These are phyloP conservation scores for Sporothrix pallida DNA, from an alignment of 2,329 filamentous ascomycete genomes.

Conservation along the genomic window DNA sequence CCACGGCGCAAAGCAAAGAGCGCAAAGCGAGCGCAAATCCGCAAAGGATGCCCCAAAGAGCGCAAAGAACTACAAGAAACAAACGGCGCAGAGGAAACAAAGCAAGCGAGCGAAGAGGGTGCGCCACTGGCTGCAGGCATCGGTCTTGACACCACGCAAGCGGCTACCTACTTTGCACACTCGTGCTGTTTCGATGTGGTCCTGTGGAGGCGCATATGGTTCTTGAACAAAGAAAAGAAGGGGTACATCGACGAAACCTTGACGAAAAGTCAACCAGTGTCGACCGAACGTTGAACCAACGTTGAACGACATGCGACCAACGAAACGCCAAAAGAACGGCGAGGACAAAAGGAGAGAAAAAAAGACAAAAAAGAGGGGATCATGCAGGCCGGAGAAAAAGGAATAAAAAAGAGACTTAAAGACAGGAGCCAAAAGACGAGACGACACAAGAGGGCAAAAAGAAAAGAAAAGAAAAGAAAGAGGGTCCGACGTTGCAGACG, in stretches of 20 bases:
- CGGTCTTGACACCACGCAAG: slow-evolving; percentile 23
- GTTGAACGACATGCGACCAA: background rate
- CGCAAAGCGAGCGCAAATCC: background rate
- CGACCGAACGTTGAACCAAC: background rate
- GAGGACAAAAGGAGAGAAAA: background rate
- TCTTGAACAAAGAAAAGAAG: slow-evolving; percentile 14
- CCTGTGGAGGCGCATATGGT: background rate
- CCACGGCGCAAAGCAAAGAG: background rate
- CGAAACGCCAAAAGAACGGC: background rate
- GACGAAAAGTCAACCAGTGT: no score
- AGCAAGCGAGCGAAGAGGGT: slow-evolving; percentile 18
- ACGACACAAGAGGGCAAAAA: background rate
- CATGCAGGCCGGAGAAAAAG: background rate
- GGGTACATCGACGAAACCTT: background rate
- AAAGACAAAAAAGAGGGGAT: background rate
- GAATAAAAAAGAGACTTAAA: background rate
- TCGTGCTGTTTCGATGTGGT: background rate
- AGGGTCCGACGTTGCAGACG: background rate
- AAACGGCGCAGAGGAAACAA: background rate
- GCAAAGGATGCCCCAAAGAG: background rate
- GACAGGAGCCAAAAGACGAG: background rate
- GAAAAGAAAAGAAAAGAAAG: background rate
- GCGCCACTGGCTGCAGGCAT: slow-evolving; percentile 24
- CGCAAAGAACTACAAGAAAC: background rate
- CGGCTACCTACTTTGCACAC: slow-evolving; percentile 11